Evolutionary conservation across 768 basidiomycete species (phyloP).

Genomic region (Russula emetica): DNA sequence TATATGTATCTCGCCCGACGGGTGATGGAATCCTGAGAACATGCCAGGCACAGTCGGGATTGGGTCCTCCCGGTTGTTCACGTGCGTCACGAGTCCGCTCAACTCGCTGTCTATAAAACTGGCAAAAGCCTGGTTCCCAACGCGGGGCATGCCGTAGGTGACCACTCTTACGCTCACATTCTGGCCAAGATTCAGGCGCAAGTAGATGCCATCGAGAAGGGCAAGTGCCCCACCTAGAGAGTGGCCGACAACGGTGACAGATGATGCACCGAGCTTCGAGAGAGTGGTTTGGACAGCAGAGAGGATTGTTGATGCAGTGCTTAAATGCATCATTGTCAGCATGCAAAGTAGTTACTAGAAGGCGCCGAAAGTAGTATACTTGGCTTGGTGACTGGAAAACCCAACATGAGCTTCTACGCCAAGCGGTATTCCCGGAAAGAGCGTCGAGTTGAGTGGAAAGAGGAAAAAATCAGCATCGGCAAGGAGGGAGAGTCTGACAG

Average conservation of each 20-base stretch:
- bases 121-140: slow-evolving; percentile 24
- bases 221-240: slow-evolving; percentile 30
- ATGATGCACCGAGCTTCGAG: not conserved
- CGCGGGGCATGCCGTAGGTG: slow-evolving; percentile 31
- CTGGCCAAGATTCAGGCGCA: slow-evolving; percentile 27
- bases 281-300: not conserved
- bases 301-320: slow-evolving; percentile 8
- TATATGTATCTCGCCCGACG: slow-evolving; percentile 40
- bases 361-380: slow-evolving; percentile 33
- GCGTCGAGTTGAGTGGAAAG: slow-evolving; percentile 35
- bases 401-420: slow-evolving; percentile 45
- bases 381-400: slow-evolving; percentile 43
- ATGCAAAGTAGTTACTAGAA: not conserved
- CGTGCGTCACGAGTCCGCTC: slow-evolving; percentile 4
- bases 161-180: slow-evolving; percentile 21
- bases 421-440: slow-evolving; percentile 49
- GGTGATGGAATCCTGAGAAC: slow-evolving; percentile 45
- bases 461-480: slow-evolving; percentile 43
- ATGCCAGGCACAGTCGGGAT: slow-evolving; percentile 39
- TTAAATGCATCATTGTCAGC: not conserved
- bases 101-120: slow-evolving; percentile 12
- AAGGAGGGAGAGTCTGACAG: slow-evolving; percentile 35
- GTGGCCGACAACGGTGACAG: slow-evolving; percentile 22
- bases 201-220: slow-evolving; percentile 32
- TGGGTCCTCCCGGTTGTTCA: slow-evolving; percentile 31